Conservation (phyloP, 352 stramenopile genomes). For the Phytophthora constricta region DNA sequence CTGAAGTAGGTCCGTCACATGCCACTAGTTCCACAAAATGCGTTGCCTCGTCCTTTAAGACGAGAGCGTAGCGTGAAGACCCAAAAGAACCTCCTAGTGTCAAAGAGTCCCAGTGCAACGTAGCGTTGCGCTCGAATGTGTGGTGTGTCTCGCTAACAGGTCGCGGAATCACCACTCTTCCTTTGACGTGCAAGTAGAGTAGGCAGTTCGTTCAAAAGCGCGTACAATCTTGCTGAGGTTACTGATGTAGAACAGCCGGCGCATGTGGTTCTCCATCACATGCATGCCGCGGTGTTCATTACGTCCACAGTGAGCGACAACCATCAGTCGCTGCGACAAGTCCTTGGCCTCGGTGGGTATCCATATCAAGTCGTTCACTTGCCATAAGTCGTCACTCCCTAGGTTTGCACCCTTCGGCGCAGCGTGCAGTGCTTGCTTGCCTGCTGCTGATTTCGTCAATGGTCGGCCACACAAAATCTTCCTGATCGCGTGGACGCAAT, state of each 20-base stretch:
- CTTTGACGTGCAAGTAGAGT: constrained; percentile 25
- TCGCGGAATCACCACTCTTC: constrained; percentile 6
- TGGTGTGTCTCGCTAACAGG: constrained; percentile 19
- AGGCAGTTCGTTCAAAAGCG: constrained; percentile 1
- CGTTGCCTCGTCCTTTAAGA: constrained; percentile 19
- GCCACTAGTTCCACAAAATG: constrained; percentile 10
- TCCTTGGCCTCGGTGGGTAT: background rate
- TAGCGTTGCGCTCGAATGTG: constrained; percentile 12
- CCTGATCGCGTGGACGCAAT: background rate
- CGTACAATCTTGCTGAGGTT: background rate
- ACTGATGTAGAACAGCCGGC: background rate
- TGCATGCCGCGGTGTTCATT: background rate
- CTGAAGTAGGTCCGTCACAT: constrained; percentile 4
- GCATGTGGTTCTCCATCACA: background rate
- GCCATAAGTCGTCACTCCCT: background rate
- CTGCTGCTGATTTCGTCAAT: background rate
- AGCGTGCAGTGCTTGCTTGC: background rate
- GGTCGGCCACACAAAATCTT: background rate
- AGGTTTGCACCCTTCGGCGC: background rate
- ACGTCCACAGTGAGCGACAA: too few relatives aligned
- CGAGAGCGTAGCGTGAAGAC: constrained; percentile 9
- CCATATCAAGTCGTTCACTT: background rate
- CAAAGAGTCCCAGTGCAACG: constrained; percentile 17
- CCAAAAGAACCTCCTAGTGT: constrained; percentile 15
- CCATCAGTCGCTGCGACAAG: background rate